phyloP scores from a whole-genome alignment of 805 yeast species.

The Saccharomycopsis malanga region DNA sequence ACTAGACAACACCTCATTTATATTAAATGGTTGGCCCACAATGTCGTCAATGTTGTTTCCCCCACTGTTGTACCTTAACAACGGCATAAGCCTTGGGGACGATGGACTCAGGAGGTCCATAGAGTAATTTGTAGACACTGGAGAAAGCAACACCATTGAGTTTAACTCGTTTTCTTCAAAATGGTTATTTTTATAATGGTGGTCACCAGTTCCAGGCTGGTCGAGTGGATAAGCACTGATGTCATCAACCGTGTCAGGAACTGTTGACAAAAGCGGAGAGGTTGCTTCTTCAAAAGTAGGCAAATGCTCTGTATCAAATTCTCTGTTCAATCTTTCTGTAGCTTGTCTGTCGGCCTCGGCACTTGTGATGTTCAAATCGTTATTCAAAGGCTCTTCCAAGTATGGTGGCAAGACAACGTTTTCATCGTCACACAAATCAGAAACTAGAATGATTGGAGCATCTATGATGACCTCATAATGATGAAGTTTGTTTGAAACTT shows the following conservation, averaged over 20 bases:
- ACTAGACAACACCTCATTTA: too few species aligned
- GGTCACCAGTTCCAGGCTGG: not conserved
- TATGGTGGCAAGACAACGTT: slow-evolving; percentile 32
- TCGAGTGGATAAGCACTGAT: not conserved
- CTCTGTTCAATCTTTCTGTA: not conserved
- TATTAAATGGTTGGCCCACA: too few species aligned
- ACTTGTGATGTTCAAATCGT: not conserved
- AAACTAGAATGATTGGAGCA: slow-evolving; percentile 58
- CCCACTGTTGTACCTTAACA: not conserved
- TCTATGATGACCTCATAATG: slow-evolving; percentile 70
- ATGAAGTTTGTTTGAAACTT: not conserved
- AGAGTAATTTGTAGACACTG: slow-evolving; percentile 10
- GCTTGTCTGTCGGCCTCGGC: not conserved
- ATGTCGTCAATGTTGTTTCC: not conserved
- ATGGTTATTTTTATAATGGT: not conserved
- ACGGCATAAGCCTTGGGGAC: not conserved
- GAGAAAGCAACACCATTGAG: slow-evolving; percentile 8
- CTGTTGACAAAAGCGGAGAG: not conserved
- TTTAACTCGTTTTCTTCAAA: slow-evolving; percentile 2
- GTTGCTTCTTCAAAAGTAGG: slow-evolving; percentile 19
- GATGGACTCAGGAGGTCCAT: not conserved
- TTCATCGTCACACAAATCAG: slow-evolving; percentile 34
- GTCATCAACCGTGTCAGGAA: not conserved
- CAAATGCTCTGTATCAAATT: not conserved
- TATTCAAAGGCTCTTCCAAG: not conserved